Evolutionary conservation across 257 asterid genomes (phyloP).

Genomic region (Misopates orontium): DNA sequence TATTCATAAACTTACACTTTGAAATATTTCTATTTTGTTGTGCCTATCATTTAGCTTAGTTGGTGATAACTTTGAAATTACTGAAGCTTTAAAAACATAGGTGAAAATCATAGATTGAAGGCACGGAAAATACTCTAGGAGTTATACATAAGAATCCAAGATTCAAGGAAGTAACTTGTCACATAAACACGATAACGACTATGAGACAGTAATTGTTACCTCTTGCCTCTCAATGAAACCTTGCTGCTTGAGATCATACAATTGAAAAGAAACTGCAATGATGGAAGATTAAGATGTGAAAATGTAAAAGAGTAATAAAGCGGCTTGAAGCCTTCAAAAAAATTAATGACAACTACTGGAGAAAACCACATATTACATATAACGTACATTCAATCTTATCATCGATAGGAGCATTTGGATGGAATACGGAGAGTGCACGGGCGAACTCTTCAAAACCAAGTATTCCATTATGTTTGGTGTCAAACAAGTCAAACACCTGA

Average conservation of each 20-base stretch:
- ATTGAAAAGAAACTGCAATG: constrained; percentile 91
- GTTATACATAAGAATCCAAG: constrained; percentile 9
- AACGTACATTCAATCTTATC: constrained; percentile 88
- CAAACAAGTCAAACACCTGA: constrained; percentile 96
- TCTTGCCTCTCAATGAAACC: constrained; percentile 99
- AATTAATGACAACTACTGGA: neutral
- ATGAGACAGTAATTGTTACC: constrained; percentile 45
- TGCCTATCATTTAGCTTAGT: constrained; percentile 7
- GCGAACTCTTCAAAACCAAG: constrained; percentile 99
- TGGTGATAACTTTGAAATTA: neutral
- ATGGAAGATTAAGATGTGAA: constrained; percentile 18
- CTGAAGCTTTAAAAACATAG: no score
- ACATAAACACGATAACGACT: neutral
- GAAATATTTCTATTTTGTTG: neutral
- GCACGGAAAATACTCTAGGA: neutral
- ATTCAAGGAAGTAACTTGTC: neutral
- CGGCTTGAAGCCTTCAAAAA: constrained; percentile 21
- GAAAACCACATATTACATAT: constrained; percentile 16
- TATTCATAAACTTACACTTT: neutral
- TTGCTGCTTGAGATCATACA: constrained; percentile 99
- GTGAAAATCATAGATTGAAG: neutral
- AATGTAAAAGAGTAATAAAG: neutral
- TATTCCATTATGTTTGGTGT: constrained; percentile 93
- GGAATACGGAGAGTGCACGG: constrained; percentile 97
- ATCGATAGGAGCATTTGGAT: constrained; percentile 96